phyloP scores from a whole-genome alignment of 1,284 basidiomycete species.

The Austroboletus rostrupii region DNA sequence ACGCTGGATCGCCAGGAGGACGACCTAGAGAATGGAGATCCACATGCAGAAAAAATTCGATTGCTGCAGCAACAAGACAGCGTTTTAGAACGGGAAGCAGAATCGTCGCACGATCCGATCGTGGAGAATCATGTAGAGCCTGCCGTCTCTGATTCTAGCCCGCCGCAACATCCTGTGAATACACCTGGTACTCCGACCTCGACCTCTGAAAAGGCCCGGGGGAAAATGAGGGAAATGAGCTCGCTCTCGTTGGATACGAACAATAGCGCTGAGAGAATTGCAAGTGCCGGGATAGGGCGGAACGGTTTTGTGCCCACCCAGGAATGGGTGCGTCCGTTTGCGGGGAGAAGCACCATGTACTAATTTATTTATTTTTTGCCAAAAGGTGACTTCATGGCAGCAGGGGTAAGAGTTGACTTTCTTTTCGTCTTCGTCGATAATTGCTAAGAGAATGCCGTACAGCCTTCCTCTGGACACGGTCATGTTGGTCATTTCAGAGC shows the following conservation, averaged over 20 bases:
- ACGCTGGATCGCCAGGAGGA: constrained; percentile 16
- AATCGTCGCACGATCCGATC: constrained; percentile 16
- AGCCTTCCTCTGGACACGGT: constrained; percentile 84
- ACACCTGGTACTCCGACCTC: constrained; percentile 31
- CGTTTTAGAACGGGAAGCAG: constrained; percentile 22
- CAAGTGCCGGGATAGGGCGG: constrained; percentile 67
- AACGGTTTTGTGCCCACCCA: constrained; percentile 92
- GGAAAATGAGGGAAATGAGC: constrained; percentile 77
- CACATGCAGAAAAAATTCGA: constrained; percentile 57
- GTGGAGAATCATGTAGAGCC: constrained; percentile 29
- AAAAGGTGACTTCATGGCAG: constrained; percentile 79
- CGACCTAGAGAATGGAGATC: constrained; percentile 32
- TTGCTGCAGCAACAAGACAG: constrained; percentile 46
- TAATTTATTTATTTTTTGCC: neutral
- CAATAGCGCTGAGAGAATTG: constrained; percentile 57
- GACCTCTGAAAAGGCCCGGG: constrained; percentile 76
- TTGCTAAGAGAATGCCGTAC: constrained; percentile 9
- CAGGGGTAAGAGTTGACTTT: constrained; percentile 56
- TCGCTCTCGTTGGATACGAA: constrained; percentile 60
- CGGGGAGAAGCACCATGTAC: neutral
- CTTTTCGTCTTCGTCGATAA: constrained; percentile 1
- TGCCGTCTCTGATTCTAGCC: constrained; percentile 28
- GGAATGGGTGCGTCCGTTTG: constrained; percentile 72
- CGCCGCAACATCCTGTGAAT: constrained; percentile 43
- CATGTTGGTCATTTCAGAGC: constrained; percentile 80